These are phyloP conservation scores for Suillus subluteus DNA, from an alignment of 768 basidiomycete species.

Conservation along the genomic window DNA sequence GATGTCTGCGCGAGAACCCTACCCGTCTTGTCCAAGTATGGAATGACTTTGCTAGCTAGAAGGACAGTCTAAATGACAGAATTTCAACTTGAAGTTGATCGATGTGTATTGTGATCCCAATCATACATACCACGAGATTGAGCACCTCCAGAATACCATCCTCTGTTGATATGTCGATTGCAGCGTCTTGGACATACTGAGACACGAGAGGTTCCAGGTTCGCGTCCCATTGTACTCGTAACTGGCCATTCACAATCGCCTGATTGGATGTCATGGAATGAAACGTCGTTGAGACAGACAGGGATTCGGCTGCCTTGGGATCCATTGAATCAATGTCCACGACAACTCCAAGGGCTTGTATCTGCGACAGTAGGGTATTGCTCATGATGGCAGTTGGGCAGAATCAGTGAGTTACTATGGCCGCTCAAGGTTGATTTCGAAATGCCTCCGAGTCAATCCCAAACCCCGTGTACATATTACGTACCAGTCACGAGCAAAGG, in stretches of 20 bases:
- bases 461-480: background rate
- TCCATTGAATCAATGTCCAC: slow-evolving; percentile 55
- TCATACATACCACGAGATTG: slow-evolving; percentile 41
- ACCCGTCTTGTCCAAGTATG: slow-evolving; percentile 39
- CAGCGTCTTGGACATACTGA: slow-evolving; percentile 23
- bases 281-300: slow-evolving; percentile 37
- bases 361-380: slow-evolving; percentile 40
- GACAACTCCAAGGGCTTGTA: slow-evolving; percentile 40
- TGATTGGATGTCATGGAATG: slow-evolving; percentile 56
- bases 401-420: background rate
- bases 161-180: slow-evolving; percentile 19
- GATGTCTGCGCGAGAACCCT: slow-evolving; percentile 51
- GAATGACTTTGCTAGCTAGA: slow-evolving; percentile 46
- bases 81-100: background rate
- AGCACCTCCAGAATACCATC: slow-evolving; percentile 38
- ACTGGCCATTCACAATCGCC: slow-evolving; percentile 44
- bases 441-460: background rate
- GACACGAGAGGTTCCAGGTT: slow-evolving; percentile 39
- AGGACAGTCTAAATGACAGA: slow-evolving; percentile 42
- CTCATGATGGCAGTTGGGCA: slow-evolving; percentile 13
- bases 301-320: slow-evolving; percentile 39
- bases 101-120: background rate
- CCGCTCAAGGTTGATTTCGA: background rate
- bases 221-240: slow-evolving; percentile 34
- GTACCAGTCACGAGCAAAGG: slow-evolving; percentile 1